Percentiles rank a stretch among this genome's conserved stretches.
Evolutionary conservation across 2,329 filamentous ascomycete species (phyloP).

Genomic region (Tolypocladium ophioglossoides): DNA sequence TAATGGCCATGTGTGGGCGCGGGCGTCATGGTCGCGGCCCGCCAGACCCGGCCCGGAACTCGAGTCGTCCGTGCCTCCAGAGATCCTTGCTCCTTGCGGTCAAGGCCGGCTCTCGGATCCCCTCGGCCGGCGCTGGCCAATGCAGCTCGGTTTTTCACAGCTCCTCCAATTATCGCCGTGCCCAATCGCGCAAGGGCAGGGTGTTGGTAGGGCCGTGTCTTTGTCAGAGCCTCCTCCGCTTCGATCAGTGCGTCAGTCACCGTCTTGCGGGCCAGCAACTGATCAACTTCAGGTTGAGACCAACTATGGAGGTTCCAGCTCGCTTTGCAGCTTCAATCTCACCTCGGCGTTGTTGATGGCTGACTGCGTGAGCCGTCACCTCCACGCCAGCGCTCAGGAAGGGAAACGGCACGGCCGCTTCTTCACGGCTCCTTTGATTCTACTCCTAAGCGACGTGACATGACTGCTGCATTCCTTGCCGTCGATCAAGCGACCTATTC

Average conservation of each 20-base stretch:
- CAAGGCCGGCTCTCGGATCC: not conserved
- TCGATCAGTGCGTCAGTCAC: not conserved
- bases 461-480: too few species aligned
- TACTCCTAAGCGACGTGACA: too few species aligned
- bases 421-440: too few species aligned
- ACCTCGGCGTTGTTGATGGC: too few species aligned
- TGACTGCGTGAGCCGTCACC: too few species aligned
- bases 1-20: not conserved
- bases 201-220: not conserved
- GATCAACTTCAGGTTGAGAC: not conserved
- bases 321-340: too few species aligned
- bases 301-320: too few species aligned
- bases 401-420: too few species aligned
- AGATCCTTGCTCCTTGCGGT: not conserved
- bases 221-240: not conserved
- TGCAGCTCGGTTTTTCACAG: not conserved
- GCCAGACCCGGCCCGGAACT: not conserved
- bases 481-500: too few species aligned
- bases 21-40: not conserved
- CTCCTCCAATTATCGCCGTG: not conserved
- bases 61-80: not conserved
- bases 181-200: not conserved
- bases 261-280: not conserved
- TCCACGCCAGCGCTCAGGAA: too few species aligned
- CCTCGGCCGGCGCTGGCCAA: not conserved